phyloP scores from a whole-genome alignment of 768 basidiomycete genomes.

The Collybia sordida region DNA sequence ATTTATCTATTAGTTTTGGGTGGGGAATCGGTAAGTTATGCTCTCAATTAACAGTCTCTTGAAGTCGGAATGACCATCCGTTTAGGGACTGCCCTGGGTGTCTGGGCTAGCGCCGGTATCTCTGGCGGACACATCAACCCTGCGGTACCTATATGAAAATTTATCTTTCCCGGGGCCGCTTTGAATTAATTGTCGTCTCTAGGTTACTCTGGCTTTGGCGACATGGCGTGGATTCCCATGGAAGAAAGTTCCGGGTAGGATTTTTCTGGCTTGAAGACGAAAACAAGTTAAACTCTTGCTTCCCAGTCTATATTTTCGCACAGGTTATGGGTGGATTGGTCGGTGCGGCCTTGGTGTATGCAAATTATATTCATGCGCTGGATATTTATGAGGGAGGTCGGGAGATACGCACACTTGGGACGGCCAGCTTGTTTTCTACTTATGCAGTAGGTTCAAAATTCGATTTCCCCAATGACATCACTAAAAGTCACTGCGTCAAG shows the following conservation, averaged over 20 bases:
- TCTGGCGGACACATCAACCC: constrained; percentile 50
- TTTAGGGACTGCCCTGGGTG: constrained; percentile 44
- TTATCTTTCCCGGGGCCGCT: background rate
- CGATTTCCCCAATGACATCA: background rate
- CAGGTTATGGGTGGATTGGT: constrained; percentile 63
- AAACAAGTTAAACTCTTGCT: background rate
- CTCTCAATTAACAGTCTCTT: background rate
- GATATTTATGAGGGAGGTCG: constrained; percentile 59
- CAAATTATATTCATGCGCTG: constrained; percentile 69
- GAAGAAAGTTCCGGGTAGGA: constrained; percentile 60
- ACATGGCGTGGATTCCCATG: constrained; percentile 69
- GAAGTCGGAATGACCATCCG: background rate
- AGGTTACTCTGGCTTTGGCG: constrained; percentile 64
- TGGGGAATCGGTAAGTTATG: constrained; percentile 39
- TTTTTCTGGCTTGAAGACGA: background rate
- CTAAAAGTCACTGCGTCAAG: constrained; percentile 2
- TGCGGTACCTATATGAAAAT: constrained; percentile 22
- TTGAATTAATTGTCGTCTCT: constrained; percentile 2
- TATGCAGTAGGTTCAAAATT: constrained; percentile 48
- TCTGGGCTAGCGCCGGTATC: constrained; percentile 46
- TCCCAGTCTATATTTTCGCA: constrained; percentile 50
- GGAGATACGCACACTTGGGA: constrained; percentile 50
- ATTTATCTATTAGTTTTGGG: constrained; percentile 40
- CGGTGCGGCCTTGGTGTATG: constrained; percentile 62
- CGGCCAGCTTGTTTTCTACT: constrained; percentile 58